Evolutionary conservation across 2,329 filamentous ascomycete species (phyloP).

Genomic region (Ophiosphaerella narmari): DNA sequence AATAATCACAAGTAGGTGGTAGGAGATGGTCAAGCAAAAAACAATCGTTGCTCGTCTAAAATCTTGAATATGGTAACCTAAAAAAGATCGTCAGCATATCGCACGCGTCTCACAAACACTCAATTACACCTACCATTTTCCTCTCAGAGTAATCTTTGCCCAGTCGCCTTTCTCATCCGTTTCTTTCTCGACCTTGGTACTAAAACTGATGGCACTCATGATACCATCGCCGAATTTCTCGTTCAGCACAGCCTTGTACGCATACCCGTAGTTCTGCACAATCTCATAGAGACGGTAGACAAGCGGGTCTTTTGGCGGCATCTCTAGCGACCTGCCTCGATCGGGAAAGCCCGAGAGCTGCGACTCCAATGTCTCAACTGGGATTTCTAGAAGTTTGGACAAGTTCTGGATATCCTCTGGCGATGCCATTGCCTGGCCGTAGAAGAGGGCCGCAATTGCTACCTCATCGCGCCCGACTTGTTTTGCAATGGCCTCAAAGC

Average conservation of each 20-base stretch:
- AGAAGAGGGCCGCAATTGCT: conserved; percentile 85
- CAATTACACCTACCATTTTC: conserved; percentile 70
- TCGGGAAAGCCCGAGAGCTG: conserved; percentile 78
- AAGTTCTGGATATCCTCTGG: conserved; percentile 71
- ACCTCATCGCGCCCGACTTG: conserved; percentile 80
- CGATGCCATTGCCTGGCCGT: conserved; percentile 79
- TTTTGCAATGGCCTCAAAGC: conserved; percentile 77
- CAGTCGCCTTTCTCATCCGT: conserved; percentile 81
- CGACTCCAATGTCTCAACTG: conserved; percentile 59
- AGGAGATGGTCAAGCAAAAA: too few species aligned
- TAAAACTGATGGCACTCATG: conserved; percentile 94
- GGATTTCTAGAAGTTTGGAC: conserved; percentile 66
- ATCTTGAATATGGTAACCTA: conserved; percentile 57
- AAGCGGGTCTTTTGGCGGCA: conserved; percentile 82
- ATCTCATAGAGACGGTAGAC: conserved; percentile 94
- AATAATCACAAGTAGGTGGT: too few species aligned
- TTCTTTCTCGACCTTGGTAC: conserved; percentile 92
- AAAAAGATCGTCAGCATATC: conserved; percentile 12
- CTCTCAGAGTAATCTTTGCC: conserved; percentile 81
- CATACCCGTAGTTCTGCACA: conserved; percentile 95
- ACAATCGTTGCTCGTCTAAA: conserved; percentile 34
- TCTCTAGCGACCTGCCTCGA: conserved; percentile 75
- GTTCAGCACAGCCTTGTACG: conserved; percentile 92
- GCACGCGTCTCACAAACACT: neutral
- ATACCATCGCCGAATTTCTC: conserved; percentile 85